Conservation (phyloP, 2,329 filamentous ascomycete genomes). For the Fusarium hostae region DNA sequence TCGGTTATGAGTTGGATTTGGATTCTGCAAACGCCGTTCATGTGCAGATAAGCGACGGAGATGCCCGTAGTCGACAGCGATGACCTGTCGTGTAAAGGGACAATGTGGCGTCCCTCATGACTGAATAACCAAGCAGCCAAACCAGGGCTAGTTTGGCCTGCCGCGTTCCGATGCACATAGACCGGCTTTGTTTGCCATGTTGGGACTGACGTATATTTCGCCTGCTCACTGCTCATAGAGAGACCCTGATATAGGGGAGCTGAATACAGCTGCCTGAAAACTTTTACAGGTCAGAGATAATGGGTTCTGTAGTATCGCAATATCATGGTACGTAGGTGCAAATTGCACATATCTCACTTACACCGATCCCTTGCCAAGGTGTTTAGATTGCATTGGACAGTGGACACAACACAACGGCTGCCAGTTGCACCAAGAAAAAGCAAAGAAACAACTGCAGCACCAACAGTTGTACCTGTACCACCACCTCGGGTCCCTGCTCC, state of each 20-base stretch:
- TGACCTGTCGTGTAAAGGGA: constrained; percentile 32
- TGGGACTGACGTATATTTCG: constrained; percentile 2
- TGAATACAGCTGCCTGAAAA: not conserved
- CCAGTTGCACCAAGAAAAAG: constrained; percentile 31
- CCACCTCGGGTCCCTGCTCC: constrained; percentile 11
- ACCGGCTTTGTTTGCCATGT: constrained; percentile 17
- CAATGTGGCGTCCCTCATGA: constrained; percentile 25
- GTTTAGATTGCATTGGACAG: not conserved
- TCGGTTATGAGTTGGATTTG: not conserved
- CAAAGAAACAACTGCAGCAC: constrained; percentile 17
- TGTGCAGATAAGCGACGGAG: constrained; percentile 45
- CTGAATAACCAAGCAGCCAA: constrained; percentile 10
- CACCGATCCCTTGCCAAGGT: constrained; percentile 4
- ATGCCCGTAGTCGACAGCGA: constrained; percentile 28
- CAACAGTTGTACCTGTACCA: constrained; percentile 4
- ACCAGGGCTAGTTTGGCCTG: constrained; percentile 8
- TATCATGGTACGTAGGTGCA: not conserved
- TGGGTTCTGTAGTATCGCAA: not conserved
- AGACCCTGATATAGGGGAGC: not conserved
- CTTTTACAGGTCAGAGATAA: not conserved
- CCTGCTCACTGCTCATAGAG: not conserved
- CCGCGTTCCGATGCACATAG: constrained; percentile 10
- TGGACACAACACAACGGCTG: constrained; percentile 7
- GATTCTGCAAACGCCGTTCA: constrained; percentile 23
- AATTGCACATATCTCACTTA: constrained; percentile 5